Conservation (phyloP, 2,329 filamentous ascomycete species). For the Cordyceps fumosorosea region DNA sequence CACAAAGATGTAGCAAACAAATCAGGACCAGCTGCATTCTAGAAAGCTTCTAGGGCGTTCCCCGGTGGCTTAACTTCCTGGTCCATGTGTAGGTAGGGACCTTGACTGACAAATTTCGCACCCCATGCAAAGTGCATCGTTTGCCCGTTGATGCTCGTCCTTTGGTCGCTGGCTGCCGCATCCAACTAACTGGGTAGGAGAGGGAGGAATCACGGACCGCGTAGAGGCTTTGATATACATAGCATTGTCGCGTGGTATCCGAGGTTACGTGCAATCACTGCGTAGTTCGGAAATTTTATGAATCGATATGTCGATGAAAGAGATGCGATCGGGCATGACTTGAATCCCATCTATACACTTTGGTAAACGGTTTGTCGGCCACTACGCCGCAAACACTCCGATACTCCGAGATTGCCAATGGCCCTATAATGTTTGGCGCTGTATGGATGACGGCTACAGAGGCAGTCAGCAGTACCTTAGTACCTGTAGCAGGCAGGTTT, state of each 20-base stretch:
- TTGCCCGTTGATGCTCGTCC: background rate
- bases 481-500: no score
- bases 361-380: background rate
- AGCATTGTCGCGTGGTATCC: no score
- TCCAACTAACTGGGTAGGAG: background rate
- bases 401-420: background rate
- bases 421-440: background rate
- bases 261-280: background rate
- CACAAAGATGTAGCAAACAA: constrained; percentile 7
- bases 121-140: background rate
- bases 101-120: background rate
- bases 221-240: background rate
- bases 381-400: constrained; percentile 5
- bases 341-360: no score
- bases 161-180: background rate
- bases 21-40: background rate
- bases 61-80: background rate
- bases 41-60: background rate
- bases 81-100: background rate
- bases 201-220: background rate
- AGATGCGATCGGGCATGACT: no score
- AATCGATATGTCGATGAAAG: no score
- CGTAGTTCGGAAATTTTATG: background rate
- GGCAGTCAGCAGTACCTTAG: background rate
- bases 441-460: background rate